Evolutionary conservation across 257 asterid genomes (phyloP), one percentile per base, ranked within the genome.

Genomic region (Ocimum tenuiflorum): DNA sequence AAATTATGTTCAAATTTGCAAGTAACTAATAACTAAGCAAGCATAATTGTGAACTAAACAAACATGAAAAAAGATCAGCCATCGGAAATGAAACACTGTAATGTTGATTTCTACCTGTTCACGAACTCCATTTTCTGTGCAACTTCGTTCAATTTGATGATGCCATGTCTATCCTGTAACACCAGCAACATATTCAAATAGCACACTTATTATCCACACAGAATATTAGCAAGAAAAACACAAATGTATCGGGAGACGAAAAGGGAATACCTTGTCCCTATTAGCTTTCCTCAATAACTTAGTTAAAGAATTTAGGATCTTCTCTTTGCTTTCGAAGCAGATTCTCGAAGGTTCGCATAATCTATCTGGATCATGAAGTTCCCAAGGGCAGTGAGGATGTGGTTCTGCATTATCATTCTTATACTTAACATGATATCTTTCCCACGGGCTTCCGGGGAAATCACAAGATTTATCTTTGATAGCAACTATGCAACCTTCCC

Each of bases 361-460:
- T 71, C 15, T 62, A 15, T 77, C 83, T 15, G 84, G 86, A 76
- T 84, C 97, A 13, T 82, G 91, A 67, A 92, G 80, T 75, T 92
- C 98, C 98, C 98, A 92, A 35, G 98, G 97, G 77, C 94, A 77
- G 68, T 92, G 98, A 65, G 7, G 65, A 65, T 60, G 83, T 41
- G 24, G 38, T 6, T 65, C 84, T 24, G 63, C 15, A 4, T 48
- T 24, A 36, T 84, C 91, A 18, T 66, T 60, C 53, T 79, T 53
- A 73, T 92, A 92, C 67, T 46, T 73, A n/a, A 92, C 79, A 12
- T 42, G 73, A 77, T 66, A 89, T 48, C 91, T 84, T 70, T 89
- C 96, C 98, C 98, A 92, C 18, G 97, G 98, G 69, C 97, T 85
- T n/a, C 79, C 91, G 1, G 91, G 98, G 75, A 82, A 89, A 41